Conservation (phyloP, 2,329 filamentous ascomycete species). For the Fusarium nematophilum region DNA sequence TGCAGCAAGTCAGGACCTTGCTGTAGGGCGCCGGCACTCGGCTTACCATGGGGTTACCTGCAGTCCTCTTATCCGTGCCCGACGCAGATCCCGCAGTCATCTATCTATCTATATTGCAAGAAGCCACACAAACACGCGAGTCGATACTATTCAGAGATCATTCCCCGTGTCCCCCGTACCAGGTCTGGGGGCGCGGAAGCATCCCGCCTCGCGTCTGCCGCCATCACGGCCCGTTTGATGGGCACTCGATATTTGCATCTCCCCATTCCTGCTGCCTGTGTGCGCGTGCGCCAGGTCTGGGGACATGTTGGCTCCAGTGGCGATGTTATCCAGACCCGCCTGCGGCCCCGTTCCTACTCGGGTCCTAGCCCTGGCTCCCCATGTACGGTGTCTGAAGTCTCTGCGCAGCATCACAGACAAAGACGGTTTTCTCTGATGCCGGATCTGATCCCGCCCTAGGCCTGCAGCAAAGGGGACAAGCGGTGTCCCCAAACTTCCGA, state of each 20-base stretch:
- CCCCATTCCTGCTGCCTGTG: slow-evolving; percentile 3
- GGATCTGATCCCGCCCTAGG: slow-evolving; percentile 14
- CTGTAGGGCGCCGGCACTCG: neutral
- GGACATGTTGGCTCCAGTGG: neutral
- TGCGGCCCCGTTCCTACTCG: slow-evolving; percentile 6
- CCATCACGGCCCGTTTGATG: neutral
- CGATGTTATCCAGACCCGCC: slow-evolving; percentile 6
- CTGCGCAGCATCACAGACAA: slow-evolving; percentile 3
- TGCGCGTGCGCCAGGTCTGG: neutral
- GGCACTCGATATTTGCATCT: slow-evolving; percentile 2
- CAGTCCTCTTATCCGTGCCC: neutral
- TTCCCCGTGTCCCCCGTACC: neutral
- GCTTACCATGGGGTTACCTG: neutral
- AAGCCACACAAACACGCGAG: neutral
- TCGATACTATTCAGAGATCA: neutral
- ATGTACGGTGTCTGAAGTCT: slow-evolving; percentile 1
- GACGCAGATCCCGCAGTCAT: neutral
- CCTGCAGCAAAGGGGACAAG: slow-evolving; percentile 21
- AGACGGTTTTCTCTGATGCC: slow-evolving; percentile 7
- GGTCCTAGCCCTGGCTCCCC: slow-evolving; percentile 20
- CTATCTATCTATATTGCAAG: neutral
- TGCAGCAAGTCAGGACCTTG: too few species aligned
- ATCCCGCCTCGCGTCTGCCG: slow-evolving; percentile 5
- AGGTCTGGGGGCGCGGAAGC: slow-evolving; percentile 10
- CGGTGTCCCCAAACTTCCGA: slow-evolving; percentile 13